Evolutionary conservation across 129 eudicot species (phyloP).

Genomic region (Helichrysum umbraculigerum): DNA sequence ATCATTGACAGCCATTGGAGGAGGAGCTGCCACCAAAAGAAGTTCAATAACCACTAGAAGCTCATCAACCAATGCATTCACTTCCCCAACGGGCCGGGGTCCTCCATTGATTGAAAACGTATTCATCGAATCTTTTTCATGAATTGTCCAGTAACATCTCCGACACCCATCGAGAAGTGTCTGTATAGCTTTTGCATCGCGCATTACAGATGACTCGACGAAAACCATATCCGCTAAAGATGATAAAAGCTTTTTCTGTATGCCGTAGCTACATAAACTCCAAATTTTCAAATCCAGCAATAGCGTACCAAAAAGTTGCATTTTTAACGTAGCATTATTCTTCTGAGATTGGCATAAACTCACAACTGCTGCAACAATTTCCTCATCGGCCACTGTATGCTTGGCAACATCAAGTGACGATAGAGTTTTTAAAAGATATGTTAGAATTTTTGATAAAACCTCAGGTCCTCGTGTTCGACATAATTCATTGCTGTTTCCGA

Average conservation of each 20-base stretch:
- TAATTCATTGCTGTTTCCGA: slow-evolving; percentile 81
- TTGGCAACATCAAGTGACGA: slow-evolving; percentile 62
- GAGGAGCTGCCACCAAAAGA: slow-evolving; percentile 74
- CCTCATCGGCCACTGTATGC: slow-evolving; percentile 75
- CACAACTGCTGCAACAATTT: slow-evolving; percentile 89
- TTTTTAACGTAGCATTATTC: slow-evolving; percentile 62
- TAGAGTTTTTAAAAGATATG: slow-evolving; percentile 62
- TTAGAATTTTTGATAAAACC: slow-evolving; percentile 69
- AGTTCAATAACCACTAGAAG: slow-evolving; percentile 83
- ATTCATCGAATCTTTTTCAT: slow-evolving; percentile 74
- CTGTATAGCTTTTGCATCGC: slow-evolving; percentile 96
- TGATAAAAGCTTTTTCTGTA: slow-evolving; percentile 90
- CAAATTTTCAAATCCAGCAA: slow-evolving; percentile 82
- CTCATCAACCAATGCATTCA: slow-evolving; percentile 91
- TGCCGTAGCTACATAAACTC: slow-evolving; percentile 88
- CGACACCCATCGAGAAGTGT: slow-evolving; percentile 94
- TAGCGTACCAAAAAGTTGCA: slow-evolving; percentile 80
- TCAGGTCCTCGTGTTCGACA: slow-evolving; percentile 83
- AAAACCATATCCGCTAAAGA: slow-evolving; percentile 94
- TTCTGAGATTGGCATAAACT: slow-evolving; percentile 85
- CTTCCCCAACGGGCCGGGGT: slow-evolving; percentile 72
- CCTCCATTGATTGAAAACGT: slow-evolving; percentile 56
- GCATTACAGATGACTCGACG: slow-evolving; percentile 76
- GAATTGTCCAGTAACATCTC: slow-evolving; percentile 80
- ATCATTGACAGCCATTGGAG: slow-evolving; percentile 76